Evolutionary conservation across 1,139 yeast genomes (phyloP), one percentile per base, ranked within the genome.

Genomic region (Geotrichum siamense): DNA sequence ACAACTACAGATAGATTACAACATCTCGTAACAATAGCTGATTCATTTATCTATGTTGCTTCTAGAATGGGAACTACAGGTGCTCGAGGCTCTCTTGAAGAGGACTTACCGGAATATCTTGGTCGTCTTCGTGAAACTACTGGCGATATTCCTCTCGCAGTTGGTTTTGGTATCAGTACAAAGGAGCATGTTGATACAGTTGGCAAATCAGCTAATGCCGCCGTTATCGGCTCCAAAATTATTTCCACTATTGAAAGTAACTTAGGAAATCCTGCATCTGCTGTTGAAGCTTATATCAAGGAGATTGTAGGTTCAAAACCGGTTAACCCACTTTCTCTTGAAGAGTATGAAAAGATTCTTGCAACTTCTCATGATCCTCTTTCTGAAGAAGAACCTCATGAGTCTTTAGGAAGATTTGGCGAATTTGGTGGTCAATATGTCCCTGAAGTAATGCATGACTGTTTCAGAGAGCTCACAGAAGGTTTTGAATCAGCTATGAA

Each of bases 51-150:
- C 50, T 91, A 91, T 58, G 97, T 91, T 38, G 97, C 91, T 17
- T 86, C 96, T 6, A 77, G 94, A 63, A 91, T 91, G 98, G 96
- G 97, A 53, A 82, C 95, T 45, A 91, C 99, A 29, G 98, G 99
- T 61, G 93, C 94, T 25, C 69, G 79, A 19, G 72, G 76, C 13
- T 66, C 75, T 31, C 79, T 91, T 42, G 75, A 83, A 34, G 60
- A 70, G 5, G 81, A 81, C 53, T 74, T 89, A 48, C 78, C 79
- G 26, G 77, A 71, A 35, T 73, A 91, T 51, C 78, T 93, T 56
- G 71, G 71, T 32, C 77, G 89, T 55, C 94, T 93, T 13, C 76
- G 94, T 60, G 71, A 75, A 51, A 73, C 75, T 59, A 75, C 94
- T 9, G 81, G 82, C 26, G 74, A 71, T 38, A 82, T 76, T 31